phyloP scores from a whole-genome alignment of 2,329 filamentous ascomycete genomes.

The Penicillium sp. region DNA sequence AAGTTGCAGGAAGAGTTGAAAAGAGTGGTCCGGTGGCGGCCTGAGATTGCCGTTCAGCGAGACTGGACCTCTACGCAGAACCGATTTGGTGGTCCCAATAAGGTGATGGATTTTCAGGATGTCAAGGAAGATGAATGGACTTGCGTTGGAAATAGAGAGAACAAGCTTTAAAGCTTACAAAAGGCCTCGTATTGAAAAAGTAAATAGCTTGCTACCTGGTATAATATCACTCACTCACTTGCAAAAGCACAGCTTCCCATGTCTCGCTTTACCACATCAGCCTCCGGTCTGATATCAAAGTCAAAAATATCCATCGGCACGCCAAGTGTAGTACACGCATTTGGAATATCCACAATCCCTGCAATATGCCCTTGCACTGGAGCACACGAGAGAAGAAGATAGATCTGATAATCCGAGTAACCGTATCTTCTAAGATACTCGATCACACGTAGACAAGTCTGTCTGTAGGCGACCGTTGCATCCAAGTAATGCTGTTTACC shows the following conservation, averaged over 20 bases:
- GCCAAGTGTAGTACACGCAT: conserved; percentile 85
- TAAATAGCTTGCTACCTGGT: not conserved
- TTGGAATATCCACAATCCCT: conserved; percentile 87
- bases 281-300: conserved; percentile 79
- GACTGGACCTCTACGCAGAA: conserved; percentile 53
- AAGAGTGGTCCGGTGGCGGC: conserved; percentile 53
- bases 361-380: conserved; percentile 87
- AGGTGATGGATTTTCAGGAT: conserved; percentile 52
- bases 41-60: conserved; percentile 50
- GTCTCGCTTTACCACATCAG: conserved; percentile 62
- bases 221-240: conserved; percentile 34
- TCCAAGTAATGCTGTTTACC: conserved; percentile 91
- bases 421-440: conserved; percentile 77
- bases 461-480: conserved; percentile 80
- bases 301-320: conserved; percentile 93
- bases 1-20: conserved; percentile 46
- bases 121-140: conserved; percentile 43
- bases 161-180: not conserved
- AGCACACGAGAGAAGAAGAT: conserved; percentile 80
- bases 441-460: conserved; percentile 75
- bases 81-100: conserved; percentile 50
- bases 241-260: conserved; percentile 71
- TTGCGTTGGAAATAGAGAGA: conserved; percentile 9
- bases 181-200: not conserved
- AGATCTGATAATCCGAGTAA: conserved; percentile 75